Conservation (phyloP, 192 early-diverging fungal species). For the Endogone sp. region DNA sequence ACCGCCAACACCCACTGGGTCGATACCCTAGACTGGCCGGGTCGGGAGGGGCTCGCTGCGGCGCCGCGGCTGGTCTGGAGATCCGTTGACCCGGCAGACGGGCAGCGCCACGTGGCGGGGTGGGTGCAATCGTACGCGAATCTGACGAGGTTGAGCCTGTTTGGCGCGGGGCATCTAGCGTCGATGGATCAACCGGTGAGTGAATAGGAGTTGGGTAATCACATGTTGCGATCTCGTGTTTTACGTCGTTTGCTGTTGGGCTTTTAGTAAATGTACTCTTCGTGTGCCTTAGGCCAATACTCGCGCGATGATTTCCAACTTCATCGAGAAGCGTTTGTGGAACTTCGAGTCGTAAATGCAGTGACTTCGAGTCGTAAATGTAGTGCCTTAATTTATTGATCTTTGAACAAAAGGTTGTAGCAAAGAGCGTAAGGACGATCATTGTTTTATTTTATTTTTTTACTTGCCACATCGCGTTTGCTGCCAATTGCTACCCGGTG, state of each 20-base stretch:
- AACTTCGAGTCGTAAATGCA: no score
- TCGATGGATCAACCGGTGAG: conserved; percentile 60
- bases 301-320: conserved; percentile 37
- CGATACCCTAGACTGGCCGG: conserved; percentile 47
- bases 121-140: conserved; percentile 52
- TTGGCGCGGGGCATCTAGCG: conserved; percentile 73
- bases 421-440: no score
- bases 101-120: conserved; percentile 40
- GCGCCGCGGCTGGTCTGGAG: conserved; percentile 44
- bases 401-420: no score
- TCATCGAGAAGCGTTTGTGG: conserved; percentile 29
- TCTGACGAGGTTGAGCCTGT: conserved; percentile 52
- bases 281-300: not conserved
- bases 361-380: no score
- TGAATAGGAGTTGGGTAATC: not conserved
- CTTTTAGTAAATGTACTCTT: not conserved
- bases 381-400: no score
- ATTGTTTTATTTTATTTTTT: no score
- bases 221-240: not conserved
- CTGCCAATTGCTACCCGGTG: no score
- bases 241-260: not conserved
- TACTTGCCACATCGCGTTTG: no score
- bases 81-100: not conserved
- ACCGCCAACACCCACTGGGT: conserved; percentile 67
- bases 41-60: conserved; percentile 41